Base-by-base conservation (phyloP, 208 protist genomes). In the Crithidia acanthocephali region DNA sequence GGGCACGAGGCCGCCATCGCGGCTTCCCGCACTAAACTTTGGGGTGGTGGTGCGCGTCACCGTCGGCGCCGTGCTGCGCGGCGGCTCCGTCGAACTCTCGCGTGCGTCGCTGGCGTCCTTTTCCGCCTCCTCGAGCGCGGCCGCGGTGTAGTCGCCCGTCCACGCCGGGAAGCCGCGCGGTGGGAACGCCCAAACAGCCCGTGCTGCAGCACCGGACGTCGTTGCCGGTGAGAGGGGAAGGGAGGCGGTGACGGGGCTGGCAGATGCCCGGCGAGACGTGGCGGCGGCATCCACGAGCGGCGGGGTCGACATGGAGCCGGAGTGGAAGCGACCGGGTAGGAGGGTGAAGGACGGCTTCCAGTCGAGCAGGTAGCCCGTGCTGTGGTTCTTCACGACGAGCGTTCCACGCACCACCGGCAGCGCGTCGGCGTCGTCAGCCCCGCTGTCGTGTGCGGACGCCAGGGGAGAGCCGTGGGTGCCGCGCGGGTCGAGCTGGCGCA, bases 301-400 rank as follows among this genome's bases (percentile, higher is more conserved):
- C 25, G 56, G 33, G 27, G 23, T 23, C 2, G 30, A 16, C 11
- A 3, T 47, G 30, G 35, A 18, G n/a, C 35, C 45, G 18, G 16
- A 56, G 16, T 22, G 45, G 18, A 22, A 22, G 6, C 23, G 28
- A 7, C 23, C 15, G 56, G 11, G 23, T 8, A 35, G 8, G 2
- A 51, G 40, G 4, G 58, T 23, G 16, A 18, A 5, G 23, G 37
- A 50, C 20, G 58, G 58, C 58, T 63, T 18, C 58, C 58, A 63
- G 40, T 63, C 58, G 11, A 63, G 32, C 58, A 44, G 32, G 40
- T 63, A 63, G 22, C 58, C 58, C n/a, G 58, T 51, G 25, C 25
- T 51, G 40, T 50, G 23, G 25, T 63, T 33, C 15, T 32, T 25
- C 40, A 63, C 40, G 40, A 63, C 51, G 40, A 63, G 58, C 11